Conservation (phyloP, 108 stramenopile species). For the Nannochloropsis gaditana region DNA sequence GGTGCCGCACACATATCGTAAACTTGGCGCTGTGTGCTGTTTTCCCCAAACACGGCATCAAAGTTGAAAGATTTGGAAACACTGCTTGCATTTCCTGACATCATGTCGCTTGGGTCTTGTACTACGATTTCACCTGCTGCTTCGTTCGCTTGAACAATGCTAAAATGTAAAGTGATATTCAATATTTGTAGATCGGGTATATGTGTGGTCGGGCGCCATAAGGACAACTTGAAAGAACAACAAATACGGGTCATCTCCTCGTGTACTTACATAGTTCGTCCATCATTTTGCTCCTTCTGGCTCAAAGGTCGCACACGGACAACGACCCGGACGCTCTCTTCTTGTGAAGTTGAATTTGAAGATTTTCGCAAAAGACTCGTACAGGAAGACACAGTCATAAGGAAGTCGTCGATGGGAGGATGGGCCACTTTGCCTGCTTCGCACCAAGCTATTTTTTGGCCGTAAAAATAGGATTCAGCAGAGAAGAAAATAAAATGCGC, state of each 20-base stretch:
- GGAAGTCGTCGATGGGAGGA: too few species aligned
- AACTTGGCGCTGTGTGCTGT: conserved; percentile 71
- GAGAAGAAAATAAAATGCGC: too few species aligned
- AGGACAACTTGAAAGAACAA: neutral
- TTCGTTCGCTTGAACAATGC: conserved; percentile 63
- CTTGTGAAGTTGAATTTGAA: neutral
- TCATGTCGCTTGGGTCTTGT: conserved; percentile 62
- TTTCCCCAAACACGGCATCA: conserved; percentile 80
- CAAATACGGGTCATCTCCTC: neutral
- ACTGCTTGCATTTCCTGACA: conserved; percentile 48
- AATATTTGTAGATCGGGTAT: neutral
- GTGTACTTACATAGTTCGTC: conserved; percentile 60
- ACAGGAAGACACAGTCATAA: too few species aligned
- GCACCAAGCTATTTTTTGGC: too few species aligned
- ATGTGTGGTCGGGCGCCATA: neutral
- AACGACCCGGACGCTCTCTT: conserved; percentile 79
- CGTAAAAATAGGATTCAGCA: too few species aligned
- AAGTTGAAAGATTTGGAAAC: conserved; percentile 80
- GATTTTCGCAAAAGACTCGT: too few species aligned
- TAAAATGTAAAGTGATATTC: conserved; percentile 17
- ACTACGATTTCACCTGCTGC: conserved; percentile 62
- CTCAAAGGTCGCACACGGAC: conserved; percentile 88
- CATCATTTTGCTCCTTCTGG: conserved; percentile 82
- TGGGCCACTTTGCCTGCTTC: too few species aligned
- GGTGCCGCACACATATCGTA: conserved; percentile 84